Evolutionary conservation across 768 basidiomycete genomes (phyloP).

Genomic region (Serendipita sp.): DNA sequence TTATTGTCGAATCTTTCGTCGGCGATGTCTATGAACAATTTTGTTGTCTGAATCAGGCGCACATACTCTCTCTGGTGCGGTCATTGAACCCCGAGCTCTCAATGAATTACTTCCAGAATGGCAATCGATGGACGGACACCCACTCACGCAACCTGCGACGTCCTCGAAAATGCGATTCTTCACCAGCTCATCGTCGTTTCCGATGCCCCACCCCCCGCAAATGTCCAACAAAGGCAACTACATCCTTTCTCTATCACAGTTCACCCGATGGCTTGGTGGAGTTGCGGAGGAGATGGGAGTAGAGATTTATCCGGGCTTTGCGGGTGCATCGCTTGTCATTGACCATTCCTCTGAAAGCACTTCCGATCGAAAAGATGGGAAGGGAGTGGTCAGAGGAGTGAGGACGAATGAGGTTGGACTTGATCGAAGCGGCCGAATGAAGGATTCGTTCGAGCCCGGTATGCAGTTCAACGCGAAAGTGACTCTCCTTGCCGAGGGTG

Average conservation of each 20-base stretch:
- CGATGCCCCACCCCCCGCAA: constrained; percentile 90
- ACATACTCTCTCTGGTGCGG: constrained; percentile 90
- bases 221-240: constrained; percentile 94
- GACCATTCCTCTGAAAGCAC: not conserved
- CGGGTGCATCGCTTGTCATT: constrained; percentile 63
- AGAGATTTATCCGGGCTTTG: constrained; percentile 94
- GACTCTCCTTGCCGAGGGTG: constrained; percentile 86
- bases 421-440: constrained; percentile 55
- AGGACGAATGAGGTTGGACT: constrained; percentile 90
- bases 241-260: constrained; percentile 72
- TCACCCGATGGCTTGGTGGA: constrained; percentile 76
- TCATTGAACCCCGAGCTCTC: constrained; percentile 82
- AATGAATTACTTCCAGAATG: constrained; percentile 84
- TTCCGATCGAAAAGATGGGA: not conserved
- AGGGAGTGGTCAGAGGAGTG: constrained; percentile 46
- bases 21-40: too few relatives aligned
- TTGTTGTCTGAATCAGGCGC: constrained; percentile 39
- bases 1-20: not conserved
- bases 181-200: constrained; percentile 49
- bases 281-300: constrained; percentile 80
- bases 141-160: constrained; percentile 64
- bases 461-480: constrained; percentile 91
- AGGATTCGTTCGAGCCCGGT: constrained; percentile 84
- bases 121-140: constrained; percentile 49
- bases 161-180: constrained; percentile 76